phyloP scores from a whole-genome alignment of 2,329 filamentous ascomycete genomes.

The Sclerotinia nivalis region DNA sequence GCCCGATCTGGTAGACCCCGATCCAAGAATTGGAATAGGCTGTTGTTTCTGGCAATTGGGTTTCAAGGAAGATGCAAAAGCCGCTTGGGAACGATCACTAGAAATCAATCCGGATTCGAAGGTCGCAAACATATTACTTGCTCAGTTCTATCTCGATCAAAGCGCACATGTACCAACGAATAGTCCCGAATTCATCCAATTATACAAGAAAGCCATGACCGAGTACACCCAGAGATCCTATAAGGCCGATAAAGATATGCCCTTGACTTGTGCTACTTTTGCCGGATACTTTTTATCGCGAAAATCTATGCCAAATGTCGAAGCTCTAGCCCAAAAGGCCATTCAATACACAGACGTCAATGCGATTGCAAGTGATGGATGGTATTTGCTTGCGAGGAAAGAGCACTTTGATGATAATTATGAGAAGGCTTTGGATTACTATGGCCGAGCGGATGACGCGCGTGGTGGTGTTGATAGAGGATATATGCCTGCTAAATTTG shows the following conservation, averaged over 20 bases:
- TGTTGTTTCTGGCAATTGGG: conserved; percentile 97
- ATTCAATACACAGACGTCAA: conserved; percentile 97
- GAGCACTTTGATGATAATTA: conserved; percentile 80
- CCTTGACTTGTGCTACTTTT: conserved; percentile 87
- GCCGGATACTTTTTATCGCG: conserved; percentile 85
- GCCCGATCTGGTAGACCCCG: conserved; percentile 85
- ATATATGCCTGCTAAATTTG: conserved; percentile 92
- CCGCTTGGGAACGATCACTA: conserved; percentile 84
- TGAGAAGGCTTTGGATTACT: conserved; percentile 78
- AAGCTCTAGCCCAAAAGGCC: conserved; percentile 84
- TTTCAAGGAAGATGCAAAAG: conserved; percentile 87
- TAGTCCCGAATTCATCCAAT: conserved; percentile 77
- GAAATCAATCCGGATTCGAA: conserved; percentile 83
- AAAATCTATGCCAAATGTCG: conserved; percentile 78
- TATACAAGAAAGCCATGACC: conserved; percentile 93
- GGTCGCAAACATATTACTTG: conserved; percentile 85
- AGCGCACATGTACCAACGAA: conserved; percentile 81
- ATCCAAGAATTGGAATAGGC: conserved; percentile 93
- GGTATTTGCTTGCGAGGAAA: conserved; percentile 91
- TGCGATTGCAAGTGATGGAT: conserved; percentile 93
- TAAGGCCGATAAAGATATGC: conserved; percentile 88
- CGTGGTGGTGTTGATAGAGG: conserved; percentile 88
- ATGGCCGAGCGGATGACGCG: conserved; percentile 86
- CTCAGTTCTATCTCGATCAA: conserved; percentile 83
- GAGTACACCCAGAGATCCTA: conserved; percentile 92